phyloP scores from a whole-genome alignment of 1,284 basidiomycete species.

The Takashimella tepidaria region DNA sequence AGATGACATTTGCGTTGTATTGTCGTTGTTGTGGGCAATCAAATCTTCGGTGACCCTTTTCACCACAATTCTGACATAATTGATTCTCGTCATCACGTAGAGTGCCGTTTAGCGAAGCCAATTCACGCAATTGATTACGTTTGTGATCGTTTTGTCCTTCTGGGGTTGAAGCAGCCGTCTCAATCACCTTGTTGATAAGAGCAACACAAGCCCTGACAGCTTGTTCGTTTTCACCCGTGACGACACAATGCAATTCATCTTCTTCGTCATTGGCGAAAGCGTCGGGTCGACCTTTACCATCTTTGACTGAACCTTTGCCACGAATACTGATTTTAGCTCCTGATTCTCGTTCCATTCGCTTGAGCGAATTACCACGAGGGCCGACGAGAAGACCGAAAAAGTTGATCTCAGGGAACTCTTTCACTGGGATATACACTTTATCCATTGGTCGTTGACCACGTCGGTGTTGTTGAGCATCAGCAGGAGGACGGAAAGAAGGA shows the following conservation, averaged over 20 bases:
- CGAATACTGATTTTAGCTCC: constrained; percentile 98
- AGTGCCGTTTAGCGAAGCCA: constrained; percentile 96
- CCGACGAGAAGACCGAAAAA: constrained; percentile 98
- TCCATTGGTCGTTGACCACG: constrained; percentile 86
- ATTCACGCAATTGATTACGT: constrained; percentile 94
- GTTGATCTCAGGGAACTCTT: constrained; percentile 99
- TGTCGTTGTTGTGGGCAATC: constrained; percentile 95
- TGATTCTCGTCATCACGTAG: constrained; percentile 99
- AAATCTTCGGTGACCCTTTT: constrained; percentile 79
- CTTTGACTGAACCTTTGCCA: constrained; percentile 97
- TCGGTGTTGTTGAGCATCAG: constrained; percentile 75
- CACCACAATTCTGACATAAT: constrained; percentile 96
- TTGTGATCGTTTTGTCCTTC: constrained; percentile 99
- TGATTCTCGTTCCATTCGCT: constrained; percentile 98
- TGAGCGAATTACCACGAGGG: constrained; percentile 96
- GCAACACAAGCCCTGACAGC: constrained; percentile 87
- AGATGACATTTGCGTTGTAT: constrained; percentile 96
- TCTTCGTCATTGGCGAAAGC: constrained; percentile 93
- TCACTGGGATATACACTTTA: constrained; percentile 98
- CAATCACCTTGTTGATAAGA: constrained; percentile 96
- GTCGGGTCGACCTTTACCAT: constrained; percentile 91
- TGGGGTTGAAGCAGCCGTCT: constrained; percentile 96
- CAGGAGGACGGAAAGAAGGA: constrained; percentile 94
- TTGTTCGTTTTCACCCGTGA: constrained; percentile 86
- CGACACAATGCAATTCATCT: constrained; percentile 97